Evolutionary conservation across 371 early-diverging fungal genomes (phyloP).

Genomic region (Mortierella sp.): DNA sequence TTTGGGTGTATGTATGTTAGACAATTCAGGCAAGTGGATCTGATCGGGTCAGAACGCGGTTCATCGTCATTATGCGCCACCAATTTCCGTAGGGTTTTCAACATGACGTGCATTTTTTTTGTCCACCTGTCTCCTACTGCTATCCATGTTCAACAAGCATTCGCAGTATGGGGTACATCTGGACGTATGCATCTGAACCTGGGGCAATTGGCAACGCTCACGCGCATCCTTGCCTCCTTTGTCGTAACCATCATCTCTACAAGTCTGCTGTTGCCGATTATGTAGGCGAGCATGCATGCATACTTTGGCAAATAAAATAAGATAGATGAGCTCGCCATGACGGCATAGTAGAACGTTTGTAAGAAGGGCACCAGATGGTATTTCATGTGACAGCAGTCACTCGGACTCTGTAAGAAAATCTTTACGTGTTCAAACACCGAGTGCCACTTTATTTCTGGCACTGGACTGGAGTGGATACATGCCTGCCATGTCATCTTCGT

Average conservation of each 20-base stretch:
- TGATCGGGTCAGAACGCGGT: constrained; percentile 4
- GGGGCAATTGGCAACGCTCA: too few relatives aligned
- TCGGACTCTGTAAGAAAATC: background rate
- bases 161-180: too few relatives aligned
- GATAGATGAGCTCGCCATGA: background rate
- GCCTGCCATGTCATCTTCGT: background rate
- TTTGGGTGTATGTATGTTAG: background rate
- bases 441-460: background rate
- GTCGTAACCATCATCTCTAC: background rate
- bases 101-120: background rate
- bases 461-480: background rate
- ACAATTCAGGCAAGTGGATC: background rate
- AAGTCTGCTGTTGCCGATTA: background rate
- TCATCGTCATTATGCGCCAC: constrained; percentile 8
- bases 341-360: background rate
- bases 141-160: too few relatives aligned
- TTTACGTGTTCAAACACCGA: background rate
- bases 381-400: constrained; percentile 11
- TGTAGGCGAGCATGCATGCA: background rate
- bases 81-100: background rate
- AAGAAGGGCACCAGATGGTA: background rate
- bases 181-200: too few relatives aligned
- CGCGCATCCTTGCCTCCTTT: too few relatives aligned
- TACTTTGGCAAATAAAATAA: background rate
- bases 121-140: too few relatives aligned